A percentile compares a stretch with the other conserved stretches of the same genome.
Evolutionary conservation across 495 filamentous ascomycete species (phyloP).

Genomic region (Lepraria neglecta): DNA sequence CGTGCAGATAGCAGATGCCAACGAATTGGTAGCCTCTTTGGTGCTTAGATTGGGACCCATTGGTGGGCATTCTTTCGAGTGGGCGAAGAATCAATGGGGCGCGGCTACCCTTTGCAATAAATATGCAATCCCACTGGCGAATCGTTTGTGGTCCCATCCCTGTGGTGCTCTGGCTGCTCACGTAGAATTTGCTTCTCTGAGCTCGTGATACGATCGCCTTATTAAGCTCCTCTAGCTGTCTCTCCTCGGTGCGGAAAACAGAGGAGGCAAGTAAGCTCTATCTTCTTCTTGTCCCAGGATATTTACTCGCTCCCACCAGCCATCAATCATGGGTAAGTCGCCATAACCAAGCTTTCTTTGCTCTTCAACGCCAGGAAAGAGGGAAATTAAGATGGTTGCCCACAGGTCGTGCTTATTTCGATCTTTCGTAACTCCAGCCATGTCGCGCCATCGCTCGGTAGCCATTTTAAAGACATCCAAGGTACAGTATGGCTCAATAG

Average conservation of each 20-base stretch:
- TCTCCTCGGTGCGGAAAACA: neutral
- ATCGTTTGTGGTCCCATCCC: neutral
- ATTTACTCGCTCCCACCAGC: neutral
- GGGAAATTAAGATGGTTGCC: neutral
- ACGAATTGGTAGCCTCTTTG: neutral
- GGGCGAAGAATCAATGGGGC: neutral
- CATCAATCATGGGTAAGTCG: neutral
- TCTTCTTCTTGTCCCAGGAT: neutral
- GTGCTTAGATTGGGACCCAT: no score
- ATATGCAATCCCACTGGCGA: neutral
- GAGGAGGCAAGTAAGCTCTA: no score
- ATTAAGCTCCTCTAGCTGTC: neutral
- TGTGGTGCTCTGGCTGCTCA: neutral
- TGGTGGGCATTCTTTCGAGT: neutral
- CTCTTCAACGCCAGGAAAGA: neutral
- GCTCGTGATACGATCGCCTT: neutral
- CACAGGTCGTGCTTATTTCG: neutral
- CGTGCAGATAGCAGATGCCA: neutral
- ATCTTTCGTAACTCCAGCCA: neutral
- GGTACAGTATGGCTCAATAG: neutral
- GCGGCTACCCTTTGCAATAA: neutral
- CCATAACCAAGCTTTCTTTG: neutral
- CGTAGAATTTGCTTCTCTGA: neutral
- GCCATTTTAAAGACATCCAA: no score
- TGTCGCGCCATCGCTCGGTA: neutral